Conservation (phyloP, 352 stramenopile genomes). For the Pythium angustatum region DNA sequence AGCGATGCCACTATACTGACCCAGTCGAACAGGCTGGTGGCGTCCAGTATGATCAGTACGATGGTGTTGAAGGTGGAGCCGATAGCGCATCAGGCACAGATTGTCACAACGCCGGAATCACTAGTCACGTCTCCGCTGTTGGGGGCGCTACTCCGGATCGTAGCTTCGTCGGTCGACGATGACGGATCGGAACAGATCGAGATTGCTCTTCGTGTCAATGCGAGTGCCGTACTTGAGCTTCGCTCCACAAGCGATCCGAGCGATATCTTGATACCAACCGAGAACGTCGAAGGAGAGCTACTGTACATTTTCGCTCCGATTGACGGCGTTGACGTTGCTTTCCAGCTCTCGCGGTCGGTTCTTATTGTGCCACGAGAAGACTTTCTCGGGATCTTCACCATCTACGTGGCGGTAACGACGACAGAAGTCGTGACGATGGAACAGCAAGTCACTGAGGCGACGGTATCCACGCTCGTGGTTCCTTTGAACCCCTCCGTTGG, state of each 20-base stretch:
- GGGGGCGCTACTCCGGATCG: conserved; percentile 24
- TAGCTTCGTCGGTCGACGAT: conserved; percentile 29
- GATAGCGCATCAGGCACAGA: conserved; percentile 31
- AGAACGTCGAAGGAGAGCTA: conserved; percentile 1
- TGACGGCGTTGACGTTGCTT: conserved; percentile 3
- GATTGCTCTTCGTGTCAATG: conserved; percentile 5
- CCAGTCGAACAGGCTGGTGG: neutral
- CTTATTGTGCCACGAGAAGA: conserved; percentile 18
- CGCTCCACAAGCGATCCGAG: neutral
- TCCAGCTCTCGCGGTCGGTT: conserved; percentile 3
- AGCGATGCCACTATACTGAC: neutral
- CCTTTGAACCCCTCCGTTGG: conserved; percentile 10
- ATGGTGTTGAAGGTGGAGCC: conserved; percentile 1
- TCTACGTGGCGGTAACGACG: conserved; percentile 14
- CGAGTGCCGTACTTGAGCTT: conserved; percentile 17
- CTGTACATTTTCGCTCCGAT: neutral
- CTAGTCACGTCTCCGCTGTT: conserved; percentile 32
- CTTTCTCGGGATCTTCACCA: conserved; percentile 19
- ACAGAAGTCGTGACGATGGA: conserved; percentile 18
- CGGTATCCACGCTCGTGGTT: conserved; percentile 8
- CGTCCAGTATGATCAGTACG: neutral
- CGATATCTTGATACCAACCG: neutral
- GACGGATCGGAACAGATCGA: conserved; percentile 19
- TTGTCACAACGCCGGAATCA: conserved; percentile 28
- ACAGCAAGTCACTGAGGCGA: neutral